Base-by-base conservation (phyloP, 345 rosid genomes). In the Nasturtium officinale region DNA sequence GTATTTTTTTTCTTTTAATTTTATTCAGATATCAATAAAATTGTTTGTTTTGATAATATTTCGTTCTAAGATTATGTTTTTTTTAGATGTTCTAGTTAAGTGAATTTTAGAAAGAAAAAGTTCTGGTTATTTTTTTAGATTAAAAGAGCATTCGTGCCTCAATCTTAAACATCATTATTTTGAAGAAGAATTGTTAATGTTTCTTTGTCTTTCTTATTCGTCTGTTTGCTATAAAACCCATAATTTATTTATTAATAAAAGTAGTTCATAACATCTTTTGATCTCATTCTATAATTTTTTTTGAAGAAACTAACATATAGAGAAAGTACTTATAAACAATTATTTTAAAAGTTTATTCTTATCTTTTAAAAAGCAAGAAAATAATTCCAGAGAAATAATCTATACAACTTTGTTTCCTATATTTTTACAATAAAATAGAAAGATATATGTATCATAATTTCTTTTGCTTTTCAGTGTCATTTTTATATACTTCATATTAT, bases 391-490 rank as follows among this genome's bases (percentile, higher is more conserved):
- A 28, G 5, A 30, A 15, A 45, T 7, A 25, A 6, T 38, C 2
- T 35, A 10, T 35, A 16, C 38, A 70, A 33, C 23, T 15, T 15
- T 47, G 8, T 57, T 26, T 65, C 6, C 17, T 13, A n/a, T 48
- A 57, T 5, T 17, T 65, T 28, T 5, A 35, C 9, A 37, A 13
- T 7, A 3, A 28, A 32, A 32, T 25, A 6, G 37, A 51, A 23
- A 6, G 7, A 45, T 29, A 40, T 11, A 51, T 48, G 9, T 33
- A 45, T 42, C 11, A 7, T 25, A 25, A 8, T 4, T 52, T 23
- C 4, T 52, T 75, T 75, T 51, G 13, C 17, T 52, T 76, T 54
- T 62, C n/a, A 46, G 58, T 54, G 46, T 61, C 28, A 57, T 56
- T 17, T 71, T 17, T 52, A 32, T 32, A 47, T 58, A 1, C 5